Percentiles rank a stretch among this genome's conserved stretches.
phyloP scores from a whole-genome alignment of 352 stramenopile species.

The Plasmopara viticola region DNA sequence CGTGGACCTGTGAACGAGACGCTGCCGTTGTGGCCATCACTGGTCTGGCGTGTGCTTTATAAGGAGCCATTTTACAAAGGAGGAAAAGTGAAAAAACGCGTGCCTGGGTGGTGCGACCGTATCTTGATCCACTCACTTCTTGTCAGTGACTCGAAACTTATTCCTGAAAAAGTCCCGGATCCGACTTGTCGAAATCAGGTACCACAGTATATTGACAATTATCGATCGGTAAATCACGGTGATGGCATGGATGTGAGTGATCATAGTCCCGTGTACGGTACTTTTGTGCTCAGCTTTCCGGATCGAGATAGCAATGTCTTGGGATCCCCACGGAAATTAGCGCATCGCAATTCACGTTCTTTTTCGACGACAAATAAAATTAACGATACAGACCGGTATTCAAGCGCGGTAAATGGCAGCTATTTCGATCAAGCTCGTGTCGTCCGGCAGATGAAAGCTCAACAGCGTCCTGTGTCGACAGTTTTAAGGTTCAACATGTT shows the following conservation, averaged over 20 bases:
- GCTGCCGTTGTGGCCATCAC: conserved; percentile 56
- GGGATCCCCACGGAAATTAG: conserved; percentile 14
- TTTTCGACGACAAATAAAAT: conserved; percentile 35
- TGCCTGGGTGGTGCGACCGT: conserved; percentile 82
- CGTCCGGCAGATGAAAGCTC: conserved; percentile 52
- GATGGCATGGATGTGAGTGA: conserved; percentile 79
- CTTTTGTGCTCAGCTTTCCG: conserved; percentile 70
- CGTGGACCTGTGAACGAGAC: conserved; percentile 57
- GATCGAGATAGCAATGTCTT: conserved; percentile 24
- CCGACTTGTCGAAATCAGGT: conserved; percentile 30
- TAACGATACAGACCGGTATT: conserved; percentile 21
- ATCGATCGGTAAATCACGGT: conserved; percentile 76
- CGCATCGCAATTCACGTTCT: conserved; percentile 39
- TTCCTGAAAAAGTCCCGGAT: conserved; percentile 69
- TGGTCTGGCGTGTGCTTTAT: conserved; percentile 77
- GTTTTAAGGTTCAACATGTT: conserved; percentile 74
- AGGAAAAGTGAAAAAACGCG: conserved; percentile 84
- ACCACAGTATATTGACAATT: conserved; percentile 60
- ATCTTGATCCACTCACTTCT: conserved; percentile 81
- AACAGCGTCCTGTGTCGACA: conserved; percentile 51
- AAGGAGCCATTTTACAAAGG: conserved; percentile 89
- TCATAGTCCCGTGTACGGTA: conserved; percentile 73
- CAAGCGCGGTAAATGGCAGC: conserved; percentile 36
- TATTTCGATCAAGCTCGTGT: conserved; percentile 78
- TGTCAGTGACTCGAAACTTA: conserved; percentile 70